A percentile compares a stretch with the other conserved stretches of the same genome.
phyloP scores from a whole-genome alignment of 306 rosid genomes.

The Clitoria ternatea region DNA sequence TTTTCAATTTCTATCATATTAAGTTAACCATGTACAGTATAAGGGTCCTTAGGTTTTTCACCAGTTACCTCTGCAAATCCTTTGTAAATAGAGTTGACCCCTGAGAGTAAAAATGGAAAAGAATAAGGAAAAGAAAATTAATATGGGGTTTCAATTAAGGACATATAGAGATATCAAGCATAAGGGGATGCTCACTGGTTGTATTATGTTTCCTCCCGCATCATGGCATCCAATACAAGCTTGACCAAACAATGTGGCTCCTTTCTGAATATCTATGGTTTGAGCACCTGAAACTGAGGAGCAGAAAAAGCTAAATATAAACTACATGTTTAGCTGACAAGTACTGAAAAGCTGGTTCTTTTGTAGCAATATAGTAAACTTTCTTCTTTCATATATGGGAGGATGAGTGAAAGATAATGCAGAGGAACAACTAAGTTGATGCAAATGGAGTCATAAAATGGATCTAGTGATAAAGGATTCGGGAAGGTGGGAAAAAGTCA shows the following conservation, averaged over 20 bases:
- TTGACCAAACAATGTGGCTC: conserved; percentile 59
- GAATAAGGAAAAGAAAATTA: not conserved
- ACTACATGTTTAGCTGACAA: not conserved
- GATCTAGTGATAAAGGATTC: too few relatives aligned
- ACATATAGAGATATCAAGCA: not conserved
- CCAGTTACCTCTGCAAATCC: conserved; percentile 78
- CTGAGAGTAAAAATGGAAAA: conserved; percentile 33
- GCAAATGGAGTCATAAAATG: too few relatives aligned
- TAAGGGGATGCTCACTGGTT: conserved; percentile 57
- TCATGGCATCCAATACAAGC: conserved; percentile 91
- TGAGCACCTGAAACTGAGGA: conserved; percentile 57
- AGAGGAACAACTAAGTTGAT: not conserved
- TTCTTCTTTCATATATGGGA: not conserved
- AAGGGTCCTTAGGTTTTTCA: not conserved
- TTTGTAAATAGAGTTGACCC: conserved; percentile 69
- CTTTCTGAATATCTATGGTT: conserved; percentile 67
- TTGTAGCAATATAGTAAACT: not conserved
- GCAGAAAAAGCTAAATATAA: not conserved
- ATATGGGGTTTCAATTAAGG: not conserved
- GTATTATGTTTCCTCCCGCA: conserved; percentile 85
- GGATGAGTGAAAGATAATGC: not conserved
- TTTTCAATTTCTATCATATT: not conserved
- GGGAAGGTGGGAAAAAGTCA: too few relatives aligned
- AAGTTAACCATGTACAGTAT: not conserved
- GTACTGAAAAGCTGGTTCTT: not conserved